Conservation (phyloP, 768 basidiomycete genomes). For the Mycena sanguinolenta region DNA sequence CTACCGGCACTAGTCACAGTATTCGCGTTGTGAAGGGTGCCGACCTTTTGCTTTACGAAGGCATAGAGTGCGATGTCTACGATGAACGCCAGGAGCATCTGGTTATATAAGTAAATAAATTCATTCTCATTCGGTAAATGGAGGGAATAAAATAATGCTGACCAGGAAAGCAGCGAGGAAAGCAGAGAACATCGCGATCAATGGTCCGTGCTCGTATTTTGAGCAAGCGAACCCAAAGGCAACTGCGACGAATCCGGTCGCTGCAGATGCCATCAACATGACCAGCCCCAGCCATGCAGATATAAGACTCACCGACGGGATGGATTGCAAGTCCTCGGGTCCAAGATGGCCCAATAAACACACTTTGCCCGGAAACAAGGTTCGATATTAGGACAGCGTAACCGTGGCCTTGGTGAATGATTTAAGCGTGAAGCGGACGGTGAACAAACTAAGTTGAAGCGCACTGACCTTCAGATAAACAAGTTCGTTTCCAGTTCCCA, state of each 20-base stretch:
- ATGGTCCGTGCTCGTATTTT: conserved; percentile 58
- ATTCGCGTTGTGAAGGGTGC: conserved; percentile 50
- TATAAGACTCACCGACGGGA: conserved; percentile 71
- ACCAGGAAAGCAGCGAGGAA: conserved; percentile 75
- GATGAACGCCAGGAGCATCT: conserved; percentile 76
- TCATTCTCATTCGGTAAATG: too few species aligned
- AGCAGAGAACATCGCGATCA: conserved; percentile 72
- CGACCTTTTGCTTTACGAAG: conserved; percentile 69
- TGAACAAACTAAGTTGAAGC: not conserved
- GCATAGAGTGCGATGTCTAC: conserved; percentile 82
- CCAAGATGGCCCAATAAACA: conserved; percentile 69
- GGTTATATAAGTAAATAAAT: too few species aligned
- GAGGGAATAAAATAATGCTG: not conserved
- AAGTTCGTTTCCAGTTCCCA: conserved; percentile 58
- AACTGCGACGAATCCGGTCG: conserved; percentile 5
- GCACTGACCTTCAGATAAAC: conserved; percentile 59
- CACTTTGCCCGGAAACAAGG: conserved; percentile 46
- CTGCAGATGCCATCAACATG: not conserved
- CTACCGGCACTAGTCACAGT: conserved; percentile 77
- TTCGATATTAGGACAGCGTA: conserved; percentile 61
- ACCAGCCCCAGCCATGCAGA: not conserved
- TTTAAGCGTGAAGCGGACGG: too few species aligned
- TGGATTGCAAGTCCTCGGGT: conserved; percentile 82
- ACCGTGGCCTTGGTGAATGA: conserved; percentile 62
- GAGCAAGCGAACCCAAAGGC: conserved; percentile 10